Evolutionary conservation across 1,284 basidiomycete genomes (phyloP).

Genomic region (Trametes sp.): DNA sequence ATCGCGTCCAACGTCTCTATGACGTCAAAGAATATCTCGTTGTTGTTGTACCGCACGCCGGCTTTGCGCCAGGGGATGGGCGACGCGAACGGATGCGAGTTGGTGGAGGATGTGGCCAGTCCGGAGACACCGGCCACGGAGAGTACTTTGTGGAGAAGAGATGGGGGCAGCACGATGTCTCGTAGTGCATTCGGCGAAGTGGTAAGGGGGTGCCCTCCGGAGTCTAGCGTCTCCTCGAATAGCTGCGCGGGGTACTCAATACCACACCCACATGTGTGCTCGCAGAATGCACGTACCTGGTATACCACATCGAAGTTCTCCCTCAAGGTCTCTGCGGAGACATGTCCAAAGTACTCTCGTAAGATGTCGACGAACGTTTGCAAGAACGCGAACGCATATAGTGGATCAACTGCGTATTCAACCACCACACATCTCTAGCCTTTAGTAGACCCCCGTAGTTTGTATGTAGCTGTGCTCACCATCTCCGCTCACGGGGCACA

Average conservation of each 20-base stretch:
- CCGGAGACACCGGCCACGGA: constrained; percentile 61
- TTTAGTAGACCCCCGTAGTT: no score
- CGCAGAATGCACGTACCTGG: constrained; percentile 62
- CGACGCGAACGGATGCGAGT: constrained; percentile 82
- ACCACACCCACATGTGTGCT: neutral
- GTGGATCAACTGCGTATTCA: constrained; percentile 75
- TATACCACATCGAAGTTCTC: constrained; percentile 98
- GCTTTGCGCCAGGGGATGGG: constrained; percentile 95
- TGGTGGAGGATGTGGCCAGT: constrained; percentile 44
- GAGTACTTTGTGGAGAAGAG: constrained; percentile 79
- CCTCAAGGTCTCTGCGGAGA: constrained; percentile 77
- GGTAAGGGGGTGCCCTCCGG: constrained; percentile 91
- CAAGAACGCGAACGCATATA: constrained; percentile 90
- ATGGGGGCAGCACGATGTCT: constrained; percentile 91
- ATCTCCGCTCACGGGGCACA: constrained; percentile 85
- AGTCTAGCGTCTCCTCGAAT: constrained; percentile 94
- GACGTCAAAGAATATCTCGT: constrained; percentile 96
- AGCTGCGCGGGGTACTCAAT: constrained; percentile 56
- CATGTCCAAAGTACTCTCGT: constrained; percentile 85
- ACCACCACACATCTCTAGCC: neutral
- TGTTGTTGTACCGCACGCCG: constrained; percentile 85
- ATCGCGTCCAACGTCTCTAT: constrained; percentile 86
- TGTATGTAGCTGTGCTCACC: constrained; percentile 56
- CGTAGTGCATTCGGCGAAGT: constrained; percentile 93
- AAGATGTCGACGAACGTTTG: constrained; percentile 87